phyloP scores from a whole-genome alignment of 768 basidiomycete genomes.

The Daedaleopsis sinensis region DNA sequence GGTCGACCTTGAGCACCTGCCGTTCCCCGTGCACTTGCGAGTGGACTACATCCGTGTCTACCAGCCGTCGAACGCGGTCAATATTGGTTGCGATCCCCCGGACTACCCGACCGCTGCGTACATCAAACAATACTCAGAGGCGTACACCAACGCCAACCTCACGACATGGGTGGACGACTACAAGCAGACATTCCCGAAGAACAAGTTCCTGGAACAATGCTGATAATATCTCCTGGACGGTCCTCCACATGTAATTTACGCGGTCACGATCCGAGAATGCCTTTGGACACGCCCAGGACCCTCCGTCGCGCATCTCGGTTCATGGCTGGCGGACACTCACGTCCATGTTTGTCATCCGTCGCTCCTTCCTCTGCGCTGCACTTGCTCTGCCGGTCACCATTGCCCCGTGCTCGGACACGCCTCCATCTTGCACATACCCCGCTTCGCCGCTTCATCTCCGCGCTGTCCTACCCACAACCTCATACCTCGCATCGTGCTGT shows the following conservation, averaged over 20 bases:
- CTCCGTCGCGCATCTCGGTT: not conserved
- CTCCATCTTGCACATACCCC: not conserved
- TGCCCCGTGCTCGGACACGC: no score
- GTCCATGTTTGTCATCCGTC: not conserved
- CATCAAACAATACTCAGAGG: slow-evolving; percentile 71
- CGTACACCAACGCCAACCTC: slow-evolving; percentile 82
- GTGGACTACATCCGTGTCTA: slow-evolving; percentile 93
- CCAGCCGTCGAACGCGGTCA: slow-evolving; percentile 68
- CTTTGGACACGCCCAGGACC: not conserved
- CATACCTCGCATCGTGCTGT: not conserved
- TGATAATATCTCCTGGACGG: slow-evolving; percentile 31
- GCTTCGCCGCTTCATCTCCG: not conserved
- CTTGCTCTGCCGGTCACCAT: not conserved
- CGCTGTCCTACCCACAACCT: not conserved
- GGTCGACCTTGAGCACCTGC: slow-evolving; percentile 71
- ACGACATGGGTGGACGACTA: slow-evolving; percentile 75
- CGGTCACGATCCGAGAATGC: not conserved
- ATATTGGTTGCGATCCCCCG: slow-evolving; percentile 84
- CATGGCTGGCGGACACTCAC: not conserved
- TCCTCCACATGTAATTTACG: no score
- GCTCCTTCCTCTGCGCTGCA: not conserved
- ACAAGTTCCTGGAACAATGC: slow-evolving; percentile 60
- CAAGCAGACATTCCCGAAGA: slow-evolving; percentile 72
- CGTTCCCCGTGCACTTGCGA: slow-evolving; percentile 72
- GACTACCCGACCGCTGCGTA: slow-evolving; percentile 82